Percentiles rank a stretch among this genome's conserved stretches.
Evolutionary conservation across 495 filamentous ascomycete species (phyloP).

Genomic region (Cercophora sp.): DNA sequence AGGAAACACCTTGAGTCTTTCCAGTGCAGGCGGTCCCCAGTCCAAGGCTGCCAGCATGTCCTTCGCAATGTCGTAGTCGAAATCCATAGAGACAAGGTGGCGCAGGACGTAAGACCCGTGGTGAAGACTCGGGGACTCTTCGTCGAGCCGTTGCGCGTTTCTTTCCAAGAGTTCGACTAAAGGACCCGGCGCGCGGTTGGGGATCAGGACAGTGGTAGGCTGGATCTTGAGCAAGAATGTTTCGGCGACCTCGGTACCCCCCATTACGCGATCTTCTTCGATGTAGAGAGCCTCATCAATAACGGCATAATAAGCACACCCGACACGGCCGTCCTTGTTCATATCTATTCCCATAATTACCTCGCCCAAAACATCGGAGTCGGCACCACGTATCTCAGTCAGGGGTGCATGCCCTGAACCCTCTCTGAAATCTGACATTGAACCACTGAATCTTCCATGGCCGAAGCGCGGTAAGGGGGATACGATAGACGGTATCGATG

Average conservation of each 20-base stretch:
- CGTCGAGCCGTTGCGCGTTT: slow-evolving; percentile 37
- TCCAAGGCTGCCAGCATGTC: slow-evolving; percentile 59
- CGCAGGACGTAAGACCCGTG: slow-evolving; percentile 66
- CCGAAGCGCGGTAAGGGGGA: no score
- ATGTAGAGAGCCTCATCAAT: slow-evolving; percentile 71
- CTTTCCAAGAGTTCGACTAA: slow-evolving; percentile 45
- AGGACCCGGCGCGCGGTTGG: slow-evolving; percentile 63
- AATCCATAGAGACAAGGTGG: slow-evolving; percentile 70
- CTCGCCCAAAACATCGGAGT: slow-evolving; percentile 61
- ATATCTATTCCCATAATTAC: slow-evolving; percentile 83
- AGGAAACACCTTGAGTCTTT: slow-evolving; percentile 55
- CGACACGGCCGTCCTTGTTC: slow-evolving; percentile 65
- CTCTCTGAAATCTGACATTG: no score
- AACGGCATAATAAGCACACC: slow-evolving; percentile 82
- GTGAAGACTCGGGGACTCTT: slow-evolving; percentile 13
- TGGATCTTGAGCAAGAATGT: slow-evolving; percentile 71
- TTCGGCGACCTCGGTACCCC: slow-evolving; percentile 67
- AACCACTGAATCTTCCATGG: no score
- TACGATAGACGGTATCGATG: no score
- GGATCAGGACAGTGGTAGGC: slow-evolving; percentile 75
- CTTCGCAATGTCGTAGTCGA: slow-evolving; percentile 66
- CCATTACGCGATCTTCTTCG: slow-evolving; percentile 74
- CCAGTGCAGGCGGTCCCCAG: slow-evolving; percentile 43
- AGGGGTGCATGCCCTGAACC: no score
- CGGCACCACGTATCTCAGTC: no score